phyloP scores from a whole-genome alignment of 805 yeast genomes.

The Suhomyces vadensis region DNA sequence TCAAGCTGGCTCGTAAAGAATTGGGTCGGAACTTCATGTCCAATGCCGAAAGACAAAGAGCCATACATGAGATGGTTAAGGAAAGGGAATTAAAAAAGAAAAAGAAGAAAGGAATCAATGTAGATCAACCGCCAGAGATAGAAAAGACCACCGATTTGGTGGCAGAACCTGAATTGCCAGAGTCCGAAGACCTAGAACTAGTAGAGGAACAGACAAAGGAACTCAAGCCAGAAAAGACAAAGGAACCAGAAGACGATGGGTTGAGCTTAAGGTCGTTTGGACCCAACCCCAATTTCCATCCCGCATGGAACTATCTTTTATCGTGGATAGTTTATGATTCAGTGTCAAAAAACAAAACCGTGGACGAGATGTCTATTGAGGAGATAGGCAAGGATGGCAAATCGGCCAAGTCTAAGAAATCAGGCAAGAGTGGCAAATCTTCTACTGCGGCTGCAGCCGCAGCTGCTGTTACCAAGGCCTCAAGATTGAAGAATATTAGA shows the following conservation, averaged over 20 bases:
- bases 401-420: conserved; percentile 5
- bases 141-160: not conserved
- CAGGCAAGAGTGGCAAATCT: not conserved
- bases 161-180: not conserved
- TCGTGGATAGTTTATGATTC: conserved; percentile 37
- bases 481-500: conserved; percentile 11
- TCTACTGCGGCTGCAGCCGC: not conserved
- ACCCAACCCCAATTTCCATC: conserved; percentile 29
- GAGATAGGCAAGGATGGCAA: conserved; percentile 2
- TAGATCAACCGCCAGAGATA: not conserved
- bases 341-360: conserved; percentile 2
- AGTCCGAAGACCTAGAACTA: not conserved
- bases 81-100: conserved; percentile 6
- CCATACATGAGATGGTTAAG: conserved; percentile 5
- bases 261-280: not conserved
- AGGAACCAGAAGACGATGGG: conserved; percentile 6
- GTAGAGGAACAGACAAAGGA: conserved; percentile 1
- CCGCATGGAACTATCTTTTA: conserved; percentile 39
- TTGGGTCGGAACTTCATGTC: conserved; percentile 18
- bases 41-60: conserved; percentile 12
- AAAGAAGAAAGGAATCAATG: conserved; percentile 8
- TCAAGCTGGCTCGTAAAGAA: conserved; percentile 25
- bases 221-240: not conserved
- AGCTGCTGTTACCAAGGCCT: not conserved
- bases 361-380: conserved; percentile 8